A percentile compares a stretch with the other conserved stretches of the same genome.
Conservation (phyloP, 106 monocot genomes). For the Acanthochlamys bracteata region DNA sequence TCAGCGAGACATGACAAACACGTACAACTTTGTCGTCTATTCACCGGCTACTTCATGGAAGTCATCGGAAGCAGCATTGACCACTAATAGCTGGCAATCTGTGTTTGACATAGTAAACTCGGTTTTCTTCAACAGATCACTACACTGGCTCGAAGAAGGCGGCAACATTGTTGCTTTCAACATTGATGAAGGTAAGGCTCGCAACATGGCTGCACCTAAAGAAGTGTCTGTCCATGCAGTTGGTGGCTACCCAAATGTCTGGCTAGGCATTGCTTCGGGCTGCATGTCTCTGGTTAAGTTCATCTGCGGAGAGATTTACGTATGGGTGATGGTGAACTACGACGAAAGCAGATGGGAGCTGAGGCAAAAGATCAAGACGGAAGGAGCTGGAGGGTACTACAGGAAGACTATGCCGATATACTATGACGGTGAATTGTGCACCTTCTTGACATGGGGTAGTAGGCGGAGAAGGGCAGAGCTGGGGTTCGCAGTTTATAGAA, state of each 20-base stretch:
- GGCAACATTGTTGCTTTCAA: slow-evolving; percentile 2
- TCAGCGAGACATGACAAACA: background rate
- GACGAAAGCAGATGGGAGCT: background rate
- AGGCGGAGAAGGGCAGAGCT: background rate
- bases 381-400: background rate
- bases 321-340: slow-evolving; percentile 9
- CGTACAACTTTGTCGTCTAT: slow-evolving; percentile 1
- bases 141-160: slow-evolving; percentile 4
- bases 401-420: background rate
- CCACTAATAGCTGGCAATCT: no score
- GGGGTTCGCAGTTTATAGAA: slow-evolving; percentile 4
- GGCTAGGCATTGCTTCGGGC: background rate
- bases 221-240: background rate
- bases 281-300: slow-evolving; percentile 6
- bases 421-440: slow-evolving; percentile 3
- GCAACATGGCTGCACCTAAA: background rate
- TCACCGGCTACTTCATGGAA: background rate
- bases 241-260: slow-evolving; percentile 4
- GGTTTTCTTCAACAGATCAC: slow-evolving; percentile 2
- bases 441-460: slow-evolving; percentile 1
- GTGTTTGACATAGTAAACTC: background rate
- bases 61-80: background rate
- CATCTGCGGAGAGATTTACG: background rate
- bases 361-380: background rate
- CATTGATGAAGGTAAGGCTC: background rate